phyloP scores from a whole-genome alignment of 2,329 filamentous ascomycete species.

The Neurospora sp. region DNA sequence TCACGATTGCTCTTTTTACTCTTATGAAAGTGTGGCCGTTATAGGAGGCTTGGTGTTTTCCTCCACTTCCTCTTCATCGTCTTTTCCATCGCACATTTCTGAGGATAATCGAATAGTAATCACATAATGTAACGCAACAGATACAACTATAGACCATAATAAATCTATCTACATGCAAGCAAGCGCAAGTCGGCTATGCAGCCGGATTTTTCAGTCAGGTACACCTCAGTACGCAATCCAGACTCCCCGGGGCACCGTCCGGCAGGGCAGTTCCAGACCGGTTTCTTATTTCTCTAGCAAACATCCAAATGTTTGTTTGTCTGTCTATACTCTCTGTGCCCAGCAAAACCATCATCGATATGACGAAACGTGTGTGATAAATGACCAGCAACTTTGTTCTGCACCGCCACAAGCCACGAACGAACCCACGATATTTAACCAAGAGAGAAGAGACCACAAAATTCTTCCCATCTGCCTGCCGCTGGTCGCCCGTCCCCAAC shows the following conservation, averaged over 20 bases:
- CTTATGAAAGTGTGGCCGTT: no score
- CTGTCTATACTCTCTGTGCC: background rate
- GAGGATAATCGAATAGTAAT: background rate
- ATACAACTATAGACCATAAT: background rate
- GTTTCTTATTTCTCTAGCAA: background rate
- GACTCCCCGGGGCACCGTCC: background rate
- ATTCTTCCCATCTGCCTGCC: no score
- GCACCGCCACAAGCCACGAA: no score
- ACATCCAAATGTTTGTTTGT: background rate
- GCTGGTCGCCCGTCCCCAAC: no score
- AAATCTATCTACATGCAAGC: background rate
- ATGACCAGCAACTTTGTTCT: no score
- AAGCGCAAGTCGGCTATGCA: background rate
- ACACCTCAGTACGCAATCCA: background rate
- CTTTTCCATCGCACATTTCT: no score
- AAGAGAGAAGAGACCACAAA: no score
- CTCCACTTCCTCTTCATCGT: no score
- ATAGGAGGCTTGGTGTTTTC: background rate
- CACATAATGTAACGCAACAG: background rate
- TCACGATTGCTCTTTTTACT: no score
- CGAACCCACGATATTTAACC: no score
- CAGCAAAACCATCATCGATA: background rate
- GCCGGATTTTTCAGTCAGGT: background rate
- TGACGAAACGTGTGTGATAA: no score
- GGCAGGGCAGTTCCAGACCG: background rate